Base-by-base conservation (phyloP, 2,329 filamentous ascomycete species). In the Trichoderma oligosporum region DNA sequence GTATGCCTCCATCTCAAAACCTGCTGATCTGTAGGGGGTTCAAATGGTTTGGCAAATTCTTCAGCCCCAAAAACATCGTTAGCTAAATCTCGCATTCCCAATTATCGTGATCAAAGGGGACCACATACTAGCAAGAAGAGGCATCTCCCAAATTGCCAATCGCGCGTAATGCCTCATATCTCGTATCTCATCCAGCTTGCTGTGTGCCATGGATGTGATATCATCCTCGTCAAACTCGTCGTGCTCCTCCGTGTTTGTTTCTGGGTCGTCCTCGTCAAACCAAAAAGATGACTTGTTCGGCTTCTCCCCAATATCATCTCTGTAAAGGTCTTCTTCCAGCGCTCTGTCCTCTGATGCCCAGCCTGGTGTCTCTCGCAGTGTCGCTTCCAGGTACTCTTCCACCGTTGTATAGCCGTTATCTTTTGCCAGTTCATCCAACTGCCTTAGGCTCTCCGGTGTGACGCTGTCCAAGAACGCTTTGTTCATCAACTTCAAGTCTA, bases 1-100 rank as follows among this genome's bases (percentile, higher is more conserved):
- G 94, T 99, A 78, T 96, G 97, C 67, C 94, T 87, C 84, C 97
- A 99, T 66, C 93, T 88, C 58, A 99, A 83, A 44, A 91, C 84
- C 65, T 89, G 80, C 44, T 84, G 73, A 27, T 79, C 72, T 12
- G 82, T 80, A 2, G 93, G 91, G 2, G 85, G 82, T 60, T 80
- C 75, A 71, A 96, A 97, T 16, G 89, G 87, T 73, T 89, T 89
- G 56, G 89, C 87, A 61, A 94, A 82, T 70, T 93, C 90, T 96
- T 68, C 22, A 39, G 33, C 38, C 20, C 38, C 31, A 45, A 36
- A n/a, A n/a, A n/a, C n/a, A 31, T 31, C 7, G 52, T 55, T 14
- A 55, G 51, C 33, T 1, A 29, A 12, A 11, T 35, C 27, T 45
- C 22, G n/a, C 7, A 12, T 12, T 7, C 1, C 12, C 7, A 18